Percentiles rank a stretch among this genome's conserved stretches.
Conservation (phyloP, 2,329 filamentous ascomycete species). For the Onygenales sp. region DNA sequence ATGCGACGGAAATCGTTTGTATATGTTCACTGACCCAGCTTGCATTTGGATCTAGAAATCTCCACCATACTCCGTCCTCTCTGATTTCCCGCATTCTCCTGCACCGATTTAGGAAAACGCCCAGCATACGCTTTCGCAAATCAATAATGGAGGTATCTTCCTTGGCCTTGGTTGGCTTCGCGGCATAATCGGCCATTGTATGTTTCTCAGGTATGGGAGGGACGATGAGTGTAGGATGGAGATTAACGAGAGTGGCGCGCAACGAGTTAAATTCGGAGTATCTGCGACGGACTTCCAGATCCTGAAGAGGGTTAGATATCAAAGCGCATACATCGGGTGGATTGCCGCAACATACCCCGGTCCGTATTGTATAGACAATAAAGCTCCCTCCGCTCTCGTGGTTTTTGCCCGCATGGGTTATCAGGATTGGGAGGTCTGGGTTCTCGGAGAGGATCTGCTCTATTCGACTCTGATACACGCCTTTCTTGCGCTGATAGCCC, state of each 20-base stretch:
- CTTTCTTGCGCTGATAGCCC: slow-evolving; percentile 55
- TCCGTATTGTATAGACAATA: slow-evolving; percentile 95
- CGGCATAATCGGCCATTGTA: slow-evolving; percentile 96
- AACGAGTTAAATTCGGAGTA: slow-evolving; percentile 96
- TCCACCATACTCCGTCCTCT: slow-evolving; percentile 94
- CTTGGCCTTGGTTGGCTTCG: slow-evolving; percentile 95
- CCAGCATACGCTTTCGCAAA: slow-evolving; percentile 89
- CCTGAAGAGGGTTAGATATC: slow-evolving; percentile 42
- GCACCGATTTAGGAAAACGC: slow-evolving; percentile 90
- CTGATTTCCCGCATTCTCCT: slow-evolving; percentile 84
- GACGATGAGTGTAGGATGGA: slow-evolving; percentile 91
- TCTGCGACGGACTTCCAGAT: slow-evolving; percentile 84
- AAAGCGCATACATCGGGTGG: no score
- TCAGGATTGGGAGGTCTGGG: slow-evolving; percentile 78
- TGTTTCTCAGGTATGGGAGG: slow-evolving; percentile 98
- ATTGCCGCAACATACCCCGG: slow-evolving; percentile 53
- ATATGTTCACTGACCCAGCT: slow-evolving; percentile 66
- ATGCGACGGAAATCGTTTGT: background rate
- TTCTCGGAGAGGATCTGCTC: slow-evolving; percentile 97
- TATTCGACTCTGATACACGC: slow-evolving; percentile 87
- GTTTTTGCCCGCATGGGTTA: slow-evolving; percentile 93
- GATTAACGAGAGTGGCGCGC: slow-evolving; percentile 73
- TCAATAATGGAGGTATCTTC: slow-evolving; percentile 97
- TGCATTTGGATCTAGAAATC: slow-evolving; percentile 93
- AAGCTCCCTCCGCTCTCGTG: slow-evolving; percentile 82